phyloP scores from a whole-genome alignment of 805 yeast species.

The Saccharomycopsis babjevae region DNA sequence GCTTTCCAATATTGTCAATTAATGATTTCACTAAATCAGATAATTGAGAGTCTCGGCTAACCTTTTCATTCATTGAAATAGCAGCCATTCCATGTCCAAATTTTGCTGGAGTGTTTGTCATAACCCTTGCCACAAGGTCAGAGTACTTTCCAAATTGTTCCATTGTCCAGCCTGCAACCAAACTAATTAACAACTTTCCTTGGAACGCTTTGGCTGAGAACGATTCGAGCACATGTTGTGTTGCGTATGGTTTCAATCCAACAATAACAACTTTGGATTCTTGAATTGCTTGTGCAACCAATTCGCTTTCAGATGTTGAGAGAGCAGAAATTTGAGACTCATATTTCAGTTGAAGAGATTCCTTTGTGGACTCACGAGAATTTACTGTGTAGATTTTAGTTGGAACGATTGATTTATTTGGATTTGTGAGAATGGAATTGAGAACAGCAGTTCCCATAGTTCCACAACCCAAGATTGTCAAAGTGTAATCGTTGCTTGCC shows the following conservation, averaged over 20 bases:
- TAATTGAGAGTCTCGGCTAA: conserved; percentile 30
- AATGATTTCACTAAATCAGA: conserved; percentile 33
- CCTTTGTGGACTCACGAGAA: conserved; percentile 41
- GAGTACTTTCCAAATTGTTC: conserved; percentile 48
- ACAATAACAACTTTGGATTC: conserved; percentile 63
- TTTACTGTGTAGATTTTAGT: conserved; percentile 71
- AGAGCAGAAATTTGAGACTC: conserved; percentile 39
- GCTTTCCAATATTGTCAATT: conserved; percentile 56
- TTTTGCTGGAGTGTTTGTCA: conserved; percentile 96
- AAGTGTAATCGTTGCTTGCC: conserved; percentile 33
- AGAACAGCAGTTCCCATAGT: conserved; percentile 92
- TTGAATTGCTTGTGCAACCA: conserved; percentile 36
- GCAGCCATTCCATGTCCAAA: conserved; percentile 92
- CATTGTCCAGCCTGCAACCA: conserved; percentile 90
- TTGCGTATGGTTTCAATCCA: conserved; percentile 85
- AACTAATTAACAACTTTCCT: conserved; percentile 58
- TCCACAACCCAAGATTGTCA: conserved; percentile 86
- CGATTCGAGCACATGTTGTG: conserved; percentile 45
- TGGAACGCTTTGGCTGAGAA: conserved; percentile 34
- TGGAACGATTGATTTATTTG: conserved; percentile 42
- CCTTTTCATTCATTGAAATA: conserved; percentile 57
- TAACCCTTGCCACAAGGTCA: conserved; percentile 67
- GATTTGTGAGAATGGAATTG: conserved; percentile 56
- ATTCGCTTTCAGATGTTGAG: conserved; percentile 31
- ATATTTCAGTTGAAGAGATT: conserved; percentile 38